phyloP scores from a whole-genome alignment of 208 protist species.

The Trypanosoma cruzi region DNA sequence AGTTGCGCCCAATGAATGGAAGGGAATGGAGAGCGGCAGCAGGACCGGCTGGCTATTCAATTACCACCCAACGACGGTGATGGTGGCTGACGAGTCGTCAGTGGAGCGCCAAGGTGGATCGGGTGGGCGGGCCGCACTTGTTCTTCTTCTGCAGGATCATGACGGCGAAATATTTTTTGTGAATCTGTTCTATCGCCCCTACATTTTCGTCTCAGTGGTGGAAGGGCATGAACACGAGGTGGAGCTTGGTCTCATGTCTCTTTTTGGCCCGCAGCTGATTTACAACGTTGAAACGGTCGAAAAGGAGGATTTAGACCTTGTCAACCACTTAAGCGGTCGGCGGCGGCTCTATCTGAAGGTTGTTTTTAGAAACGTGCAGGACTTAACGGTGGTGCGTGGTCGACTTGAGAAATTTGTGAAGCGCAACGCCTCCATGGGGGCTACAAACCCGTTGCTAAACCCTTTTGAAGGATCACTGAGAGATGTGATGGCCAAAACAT shows the following conservation, averaged over 20 bases:
- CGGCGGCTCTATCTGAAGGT: conserved; percentile 95
- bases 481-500: conserved; percentile 73
- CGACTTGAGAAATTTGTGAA: conserved; percentile 84
- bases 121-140: conserved; percentile 49
- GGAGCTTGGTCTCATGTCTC: conserved; percentile 91
- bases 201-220: conserved; percentile 71
- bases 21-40: conserved; percentile 65
- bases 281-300: conserved; percentile 80
- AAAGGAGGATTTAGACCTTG: conserved; percentile 96
- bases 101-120: conserved; percentile 27
- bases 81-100: conserved; percentile 20
- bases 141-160: conserved; percentile 84
- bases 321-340: conserved; percentile 97
- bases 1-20: conserved; percentile 19
- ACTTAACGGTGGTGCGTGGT: conserved; percentile 92
- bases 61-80: conserved; percentile 78
- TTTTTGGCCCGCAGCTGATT: conserved; percentile 90
- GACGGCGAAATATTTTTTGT: conserved; percentile 81
- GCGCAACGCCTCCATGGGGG: conserved; percentile 59
- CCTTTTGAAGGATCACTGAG: conserved; percentile 65
- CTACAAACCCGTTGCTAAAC: conserved; percentile 39
- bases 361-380: conserved; percentile 93
- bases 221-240: conserved; percentile 94
- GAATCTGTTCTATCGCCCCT: conserved; percentile 76
- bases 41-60: conserved; percentile 91